These are phyloP conservation scores for Mycena citricolor DNA, from an alignment of 1,284 basidiomycete genomes.

Conservation along the genomic window DNA sequence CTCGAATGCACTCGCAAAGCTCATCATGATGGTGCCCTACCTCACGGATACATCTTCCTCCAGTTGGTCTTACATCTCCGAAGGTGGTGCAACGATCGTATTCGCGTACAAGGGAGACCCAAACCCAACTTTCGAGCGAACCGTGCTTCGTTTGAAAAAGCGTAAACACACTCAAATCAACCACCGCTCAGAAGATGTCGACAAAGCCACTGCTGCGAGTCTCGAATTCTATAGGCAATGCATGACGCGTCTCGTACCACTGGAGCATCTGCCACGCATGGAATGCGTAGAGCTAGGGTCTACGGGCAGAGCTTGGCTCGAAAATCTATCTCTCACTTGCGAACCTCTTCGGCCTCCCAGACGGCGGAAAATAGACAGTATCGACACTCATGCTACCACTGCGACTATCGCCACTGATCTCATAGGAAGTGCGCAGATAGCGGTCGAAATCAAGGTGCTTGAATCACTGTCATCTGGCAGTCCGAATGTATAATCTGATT, in stretches of 20 bases:
- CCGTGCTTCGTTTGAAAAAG: slow-evolving; percentile 77
- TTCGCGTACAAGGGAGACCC: slow-evolving; percentile 72
- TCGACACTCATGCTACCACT: neutral
- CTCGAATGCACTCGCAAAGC: too few relatives aligned
- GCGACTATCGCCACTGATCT: slow-evolving; percentile 77
- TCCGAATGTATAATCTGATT: slow-evolving; percentile 5
- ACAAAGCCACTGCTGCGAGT: slow-evolving; percentile 56
- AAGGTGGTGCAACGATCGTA: slow-evolving; percentile 88
- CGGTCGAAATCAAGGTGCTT: slow-evolving; percentile 86
- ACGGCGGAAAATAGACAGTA: slow-evolving; percentile 37
- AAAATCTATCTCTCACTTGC: slow-evolving; percentile 45
- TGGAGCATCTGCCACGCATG: slow-evolving; percentile 49
- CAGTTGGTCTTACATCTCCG: slow-evolving; percentile 84
- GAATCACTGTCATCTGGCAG: neutral
- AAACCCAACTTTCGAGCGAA: slow-evolving; percentile 53
- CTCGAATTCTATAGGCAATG: slow-evolving; percentile 64
- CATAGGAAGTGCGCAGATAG: slow-evolving; percentile 57
- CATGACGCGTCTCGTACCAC: slow-evolving; percentile 60
- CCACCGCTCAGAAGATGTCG: slow-evolving; percentile 20
- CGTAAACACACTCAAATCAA: slow-evolving; percentile 14
- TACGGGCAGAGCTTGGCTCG: slow-evolving; percentile 53
- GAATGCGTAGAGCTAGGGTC: slow-evolving; percentile 50
- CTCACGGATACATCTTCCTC: slow-evolving; percentile 42
- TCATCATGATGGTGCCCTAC: too few relatives aligned
- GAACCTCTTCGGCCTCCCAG: slow-evolving; percentile 53